A percentile compares a stretch with the other conserved stretches of the same genome.
These are phyloP conservation scores for Euphrasia arctica DNA, from an alignment of 305 asterid genomes.

Conservation along the genomic window DNA sequence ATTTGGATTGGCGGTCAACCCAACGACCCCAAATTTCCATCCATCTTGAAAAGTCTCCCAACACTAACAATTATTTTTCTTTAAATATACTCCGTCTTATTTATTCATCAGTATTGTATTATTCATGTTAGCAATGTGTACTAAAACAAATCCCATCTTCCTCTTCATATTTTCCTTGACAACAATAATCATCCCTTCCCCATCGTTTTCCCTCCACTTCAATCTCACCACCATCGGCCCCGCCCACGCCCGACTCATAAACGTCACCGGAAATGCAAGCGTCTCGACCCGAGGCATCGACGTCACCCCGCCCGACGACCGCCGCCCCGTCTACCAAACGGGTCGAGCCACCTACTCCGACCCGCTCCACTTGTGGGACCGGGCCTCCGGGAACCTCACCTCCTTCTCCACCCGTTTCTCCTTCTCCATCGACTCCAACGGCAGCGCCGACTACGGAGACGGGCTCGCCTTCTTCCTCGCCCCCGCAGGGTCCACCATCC, in stretches of 20 bases:
- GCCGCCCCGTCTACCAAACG: neutral
- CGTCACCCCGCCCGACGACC: slow-evolving; percentile 24
- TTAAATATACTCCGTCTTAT: no score
- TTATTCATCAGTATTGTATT: no score
- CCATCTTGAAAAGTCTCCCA: no score
- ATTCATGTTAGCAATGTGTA: neutral
- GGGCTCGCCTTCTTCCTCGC: slow-evolving; percentile 32
- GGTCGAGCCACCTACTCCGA: slow-evolving; percentile 31
- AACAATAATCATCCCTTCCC: neutral
- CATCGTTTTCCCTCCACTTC: neutral
- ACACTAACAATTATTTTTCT: no score
- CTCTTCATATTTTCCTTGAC: neutral
- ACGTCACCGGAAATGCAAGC: neutral
- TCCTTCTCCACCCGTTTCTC: slow-evolving; percentile 30
- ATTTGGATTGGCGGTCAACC: no score
- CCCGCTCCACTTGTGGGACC: slow-evolving; percentile 35
- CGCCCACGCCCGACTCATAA: neutral
- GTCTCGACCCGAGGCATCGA: slow-evolving; percentile 18
- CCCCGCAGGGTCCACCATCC: slow-evolving; percentile 1
- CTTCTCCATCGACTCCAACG: slow-evolving; percentile 18
- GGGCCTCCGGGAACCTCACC: slow-evolving; percentile 20
- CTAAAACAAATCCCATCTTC: neutral
- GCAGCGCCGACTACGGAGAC: neutral
- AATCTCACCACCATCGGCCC: neutral
- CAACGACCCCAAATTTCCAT: no score